A percentile compares a stretch with the other conserved stretches of the same genome.
phyloP scores from a whole-genome alignment of 148 eudicot species.

The Limonium bicolor region DNA sequence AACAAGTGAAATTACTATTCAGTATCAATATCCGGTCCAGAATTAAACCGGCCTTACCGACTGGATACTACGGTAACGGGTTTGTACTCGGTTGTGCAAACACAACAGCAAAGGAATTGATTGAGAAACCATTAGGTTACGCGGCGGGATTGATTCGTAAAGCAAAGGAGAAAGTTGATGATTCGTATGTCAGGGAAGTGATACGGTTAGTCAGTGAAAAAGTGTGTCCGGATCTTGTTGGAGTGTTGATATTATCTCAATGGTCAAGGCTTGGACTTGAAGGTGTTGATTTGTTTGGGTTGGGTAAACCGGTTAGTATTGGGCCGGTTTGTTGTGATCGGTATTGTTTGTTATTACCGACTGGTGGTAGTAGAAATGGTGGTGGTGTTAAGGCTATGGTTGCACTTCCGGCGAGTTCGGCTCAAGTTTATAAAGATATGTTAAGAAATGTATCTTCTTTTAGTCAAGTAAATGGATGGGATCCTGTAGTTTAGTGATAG shows the following conservation, averaged over 20 bases:
- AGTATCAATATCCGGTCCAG: conserved; percentile 46
- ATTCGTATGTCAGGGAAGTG: conserved; percentile 46
- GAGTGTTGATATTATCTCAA: conserved; percentile 53
- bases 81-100: conserved; percentile 59
- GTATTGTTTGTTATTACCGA: conserved; percentile 62
- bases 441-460: conserved; percentile 20
- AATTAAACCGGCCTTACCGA: conserved; percentile 41
- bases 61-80: conserved; percentile 59
- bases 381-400: conserved; percentile 44
- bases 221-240: conserved; percentile 48
- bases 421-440: conserved; percentile 31
- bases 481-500: no score
- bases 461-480: no score
- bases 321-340: conserved; percentile 55
- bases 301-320: conserved; percentile 51
- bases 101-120: conserved; percentile 26
- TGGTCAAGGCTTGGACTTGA: conserved; percentile 78
- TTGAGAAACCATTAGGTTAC: conserved; percentile 31
- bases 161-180: conserved; percentile 52
- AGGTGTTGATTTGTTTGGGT: conserved; percentile 55
- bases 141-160: conserved; percentile 21
- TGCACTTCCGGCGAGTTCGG: conserved; percentile 40
- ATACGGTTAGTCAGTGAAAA: conserved; percentile 36
- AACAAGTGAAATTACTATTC: conserved; percentile 37
- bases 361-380: conserved; percentile 19